A percentile compares a stretch with the other conserved stretches of the same genome.
These are phyloP conservation scores for Apiospora malaysiana DNA, from an alignment of 2,329 filamentous ascomycete species.

Conservation along the genomic window DNA sequence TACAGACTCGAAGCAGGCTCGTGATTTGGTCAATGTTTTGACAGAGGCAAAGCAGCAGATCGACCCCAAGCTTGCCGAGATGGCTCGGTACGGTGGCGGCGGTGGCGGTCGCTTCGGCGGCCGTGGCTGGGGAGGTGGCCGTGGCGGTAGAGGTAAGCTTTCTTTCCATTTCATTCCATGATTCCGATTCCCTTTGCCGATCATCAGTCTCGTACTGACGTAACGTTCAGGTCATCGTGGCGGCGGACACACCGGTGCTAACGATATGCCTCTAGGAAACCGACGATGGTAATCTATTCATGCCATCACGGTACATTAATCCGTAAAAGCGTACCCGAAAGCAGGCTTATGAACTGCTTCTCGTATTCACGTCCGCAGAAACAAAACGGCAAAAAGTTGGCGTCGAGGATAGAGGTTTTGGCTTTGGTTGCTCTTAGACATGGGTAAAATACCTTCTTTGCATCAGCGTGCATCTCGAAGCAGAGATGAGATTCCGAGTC, in stretches of 20 bases:
- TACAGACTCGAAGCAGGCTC: constrained; percentile 88
- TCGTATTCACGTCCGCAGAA: constrained; percentile 31
- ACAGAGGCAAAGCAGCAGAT: constrained; percentile 98
- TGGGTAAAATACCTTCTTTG: constrained; percentile 30
- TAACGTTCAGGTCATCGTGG: constrained; percentile 24
- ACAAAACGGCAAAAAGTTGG: constrained; percentile 40
- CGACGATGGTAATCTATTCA: constrained; percentile 39
- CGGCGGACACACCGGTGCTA: constrained; percentile 53
- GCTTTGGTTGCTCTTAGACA: constrained; percentile 39
- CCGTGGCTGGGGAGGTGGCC: constrained; percentile 68
- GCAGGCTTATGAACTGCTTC: constrained; percentile 27
- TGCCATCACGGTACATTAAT: constrained; percentile 18
- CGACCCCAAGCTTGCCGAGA: constrained; percentile 93
- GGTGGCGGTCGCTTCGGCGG: constrained; percentile 75
- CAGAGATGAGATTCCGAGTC: constrained; percentile 19
- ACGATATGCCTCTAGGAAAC: constrained; percentile 41
- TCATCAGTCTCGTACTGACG: constrained; percentile 9
- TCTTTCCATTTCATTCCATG: constrained; percentile 31
- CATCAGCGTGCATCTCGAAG: constrained; percentile 10
- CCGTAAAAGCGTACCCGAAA: constrained; percentile 20
- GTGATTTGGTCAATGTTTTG: constrained; percentile 92
- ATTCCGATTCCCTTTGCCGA: not conserved
- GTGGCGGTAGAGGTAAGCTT: constrained; percentile 67
- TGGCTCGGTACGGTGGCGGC: constrained; percentile 89
- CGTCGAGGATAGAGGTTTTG: constrained; percentile 40